A percentile compares a stretch with the other conserved stretches of the same genome.
Evolutionary conservation across 805 yeast genomes (phyloP).

Genomic region (Starmera quercuum): DNA sequence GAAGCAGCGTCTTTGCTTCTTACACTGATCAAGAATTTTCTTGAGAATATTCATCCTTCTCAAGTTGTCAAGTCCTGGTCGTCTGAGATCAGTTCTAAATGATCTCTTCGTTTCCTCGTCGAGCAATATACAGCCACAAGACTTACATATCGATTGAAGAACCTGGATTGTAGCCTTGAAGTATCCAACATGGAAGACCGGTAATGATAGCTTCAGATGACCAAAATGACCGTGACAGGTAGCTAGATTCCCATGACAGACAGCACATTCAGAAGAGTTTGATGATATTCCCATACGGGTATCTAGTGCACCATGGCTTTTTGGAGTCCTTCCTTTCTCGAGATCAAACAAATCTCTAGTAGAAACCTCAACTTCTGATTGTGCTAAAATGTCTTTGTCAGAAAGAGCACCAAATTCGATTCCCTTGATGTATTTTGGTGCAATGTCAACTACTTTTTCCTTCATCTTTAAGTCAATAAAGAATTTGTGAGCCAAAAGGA

Average conservation of each 20-base stretch:
- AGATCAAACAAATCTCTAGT: slow-evolving; percentile 89
- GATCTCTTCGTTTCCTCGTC: slow-evolving; percentile 65
- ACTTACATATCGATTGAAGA: slow-evolving; percentile 85
- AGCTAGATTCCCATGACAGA: slow-evolving; percentile 88
- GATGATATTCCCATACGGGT: slow-evolving; percentile 91
- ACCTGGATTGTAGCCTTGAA: slow-evolving; percentile 87
- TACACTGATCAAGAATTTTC: slow-evolving; percentile 83
- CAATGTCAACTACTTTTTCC: slow-evolving; percentile 51
- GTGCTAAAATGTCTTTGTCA: slow-evolving; percentile 84
- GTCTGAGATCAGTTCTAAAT: slow-evolving; percentile 70
- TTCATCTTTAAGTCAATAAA: slow-evolving; percentile 18
- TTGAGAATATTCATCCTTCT: slow-evolving; percentile 86
- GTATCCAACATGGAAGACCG: slow-evolving; percentile 96
- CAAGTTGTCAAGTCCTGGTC: slow-evolving; percentile 84
- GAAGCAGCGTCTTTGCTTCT: slow-evolving; percentile 87
- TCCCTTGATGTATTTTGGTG: slow-evolving; percentile 87
- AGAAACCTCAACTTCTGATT: slow-evolving; percentile 88
- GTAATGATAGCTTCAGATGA: slow-evolving; percentile 84
- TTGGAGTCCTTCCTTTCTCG: slow-evolving; percentile 82
- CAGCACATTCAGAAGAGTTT: slow-evolving; percentile 75
- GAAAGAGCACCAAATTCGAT: slow-evolving; percentile 90
- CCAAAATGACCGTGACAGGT: slow-evolving; percentile 99
- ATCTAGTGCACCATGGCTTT: slow-evolving; percentile 81
- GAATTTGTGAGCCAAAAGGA: slow-evolving; percentile 20
- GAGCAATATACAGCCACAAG: slow-evolving; percentile 71